A percentile compares a stretch with the other conserved stretches of the same genome.
These are phyloP conservation scores for Lagenaria siceraria DNA, from an alignment of 306 rosid genomes.

Conservation along the genomic window DNA sequence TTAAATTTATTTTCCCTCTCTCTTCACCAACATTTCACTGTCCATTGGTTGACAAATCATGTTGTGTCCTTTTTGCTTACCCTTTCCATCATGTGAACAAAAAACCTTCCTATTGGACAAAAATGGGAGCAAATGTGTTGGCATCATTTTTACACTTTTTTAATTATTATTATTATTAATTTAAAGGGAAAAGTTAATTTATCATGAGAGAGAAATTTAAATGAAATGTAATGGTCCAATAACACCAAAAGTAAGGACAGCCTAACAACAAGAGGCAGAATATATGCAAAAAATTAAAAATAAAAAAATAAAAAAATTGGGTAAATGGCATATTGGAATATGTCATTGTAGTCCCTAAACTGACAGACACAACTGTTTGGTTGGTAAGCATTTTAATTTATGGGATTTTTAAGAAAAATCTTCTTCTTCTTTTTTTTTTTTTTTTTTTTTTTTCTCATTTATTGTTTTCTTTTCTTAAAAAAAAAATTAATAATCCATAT, in stretches of 20 bases:
- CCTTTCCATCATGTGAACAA: not conserved
- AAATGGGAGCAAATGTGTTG: not conserved
- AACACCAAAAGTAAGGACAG: not conserved
- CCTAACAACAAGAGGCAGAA: not conserved
- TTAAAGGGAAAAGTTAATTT: not conserved
- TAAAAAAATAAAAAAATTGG: not conserved
- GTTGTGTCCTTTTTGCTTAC: not conserved
- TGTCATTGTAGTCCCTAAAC: not conserved
- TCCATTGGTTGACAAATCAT: not conserved
- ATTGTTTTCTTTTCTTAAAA: not conserved
- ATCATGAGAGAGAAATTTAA: not conserved
- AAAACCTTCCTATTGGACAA: not conserved
- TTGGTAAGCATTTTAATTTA: not conserved
- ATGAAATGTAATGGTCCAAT: not conserved
- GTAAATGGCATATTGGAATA: not conserved
- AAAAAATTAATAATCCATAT: not conserved
- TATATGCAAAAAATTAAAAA: not conserved
- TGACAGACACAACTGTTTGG: not conserved
- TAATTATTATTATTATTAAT: no score
- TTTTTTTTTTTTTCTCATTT: not conserved
- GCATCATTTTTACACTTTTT: not conserved
- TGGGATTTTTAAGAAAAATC: not conserved
- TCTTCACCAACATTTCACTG: not conserved
- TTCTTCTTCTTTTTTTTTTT: not conserved
- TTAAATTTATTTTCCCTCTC: not conserved